These are phyloP conservation scores for Raphanus raphanistrum DNA, from an alignment of 345 rosid species.

Conservation along the genomic window DNA sequence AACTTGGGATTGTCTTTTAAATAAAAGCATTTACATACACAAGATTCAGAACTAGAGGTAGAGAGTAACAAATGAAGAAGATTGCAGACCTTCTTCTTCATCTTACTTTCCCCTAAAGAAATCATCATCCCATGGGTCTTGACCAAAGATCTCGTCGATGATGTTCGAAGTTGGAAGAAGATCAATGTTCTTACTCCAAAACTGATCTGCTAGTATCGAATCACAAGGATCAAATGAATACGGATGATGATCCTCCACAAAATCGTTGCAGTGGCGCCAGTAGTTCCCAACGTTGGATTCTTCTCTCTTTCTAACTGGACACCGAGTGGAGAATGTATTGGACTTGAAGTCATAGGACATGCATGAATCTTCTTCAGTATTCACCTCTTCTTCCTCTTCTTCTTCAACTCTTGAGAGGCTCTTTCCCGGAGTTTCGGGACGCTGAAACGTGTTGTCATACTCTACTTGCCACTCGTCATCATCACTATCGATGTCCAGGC, in stretches of 20 bases:
- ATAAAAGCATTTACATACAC: conserved; percentile 30
- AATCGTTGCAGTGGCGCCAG: conserved; percentile 25
- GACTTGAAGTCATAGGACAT: not conserved
- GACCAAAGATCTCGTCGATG: conserved; percentile 70
- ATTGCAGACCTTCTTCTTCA: conserved; percentile 18
- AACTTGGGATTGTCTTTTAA: conserved; percentile 13
- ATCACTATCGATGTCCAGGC: conserved; percentile 36
- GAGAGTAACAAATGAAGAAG: conserved; percentile 5
- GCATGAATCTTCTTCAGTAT: not conserved
- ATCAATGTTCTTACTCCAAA: conserved; percentile 47
- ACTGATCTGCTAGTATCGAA: not conserved
- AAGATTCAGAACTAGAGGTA: conserved; percentile 17
- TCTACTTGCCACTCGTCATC: not conserved
- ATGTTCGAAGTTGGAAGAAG: conserved; percentile 71
- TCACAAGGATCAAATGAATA: conserved; percentile 46
- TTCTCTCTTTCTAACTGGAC: not conserved
- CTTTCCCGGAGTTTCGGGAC: not conserved
- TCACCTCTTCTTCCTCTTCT: not conserved
- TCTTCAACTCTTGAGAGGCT: not conserved
- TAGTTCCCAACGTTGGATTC: not conserved
- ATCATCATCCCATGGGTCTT: conserved; percentile 36
- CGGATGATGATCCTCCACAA: conserved; percentile 39
- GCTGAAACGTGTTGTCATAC: not conserved
- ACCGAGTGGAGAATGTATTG: not conserved
- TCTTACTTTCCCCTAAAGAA: conserved; percentile 23